These are phyloP conservation scores for Leishmania tropica DNA, from an alignment of 208 protist species.

Conservation along the genomic window DNA sequence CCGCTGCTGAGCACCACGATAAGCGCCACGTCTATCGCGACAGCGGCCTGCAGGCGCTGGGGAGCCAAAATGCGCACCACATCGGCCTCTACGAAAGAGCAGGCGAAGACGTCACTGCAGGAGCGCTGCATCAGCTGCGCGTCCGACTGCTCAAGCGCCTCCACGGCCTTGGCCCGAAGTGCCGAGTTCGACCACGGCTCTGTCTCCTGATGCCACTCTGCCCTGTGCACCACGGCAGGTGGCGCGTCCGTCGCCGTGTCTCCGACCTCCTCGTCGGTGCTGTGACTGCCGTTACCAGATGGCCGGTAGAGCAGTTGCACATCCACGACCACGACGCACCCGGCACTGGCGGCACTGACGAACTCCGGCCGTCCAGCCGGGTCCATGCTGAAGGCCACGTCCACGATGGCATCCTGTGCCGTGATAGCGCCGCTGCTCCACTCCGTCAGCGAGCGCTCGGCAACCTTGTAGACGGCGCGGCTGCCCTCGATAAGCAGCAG, in stretches of 20 bases:
- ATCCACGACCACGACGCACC: slow-evolving; percentile 53
- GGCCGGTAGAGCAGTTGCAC: slow-evolving; percentile 21
- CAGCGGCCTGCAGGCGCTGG: slow-evolving; percentile 51
- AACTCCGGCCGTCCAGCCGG: slow-evolving; percentile 67
- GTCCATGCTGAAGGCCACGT: slow-evolving; percentile 62
- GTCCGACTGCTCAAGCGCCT: slow-evolving; percentile 32
- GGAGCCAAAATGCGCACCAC: slow-evolving; percentile 68
- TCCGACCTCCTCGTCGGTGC: background rate
- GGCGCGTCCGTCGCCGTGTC: background rate
- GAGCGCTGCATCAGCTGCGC: slow-evolving; percentile 14
- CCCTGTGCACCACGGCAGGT: background rate
- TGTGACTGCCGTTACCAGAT: background rate
- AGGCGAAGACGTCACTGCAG: slow-evolving; percentile 41
- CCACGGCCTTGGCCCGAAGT: slow-evolving; percentile 36
- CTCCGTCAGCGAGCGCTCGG: slow-evolving; percentile 34
- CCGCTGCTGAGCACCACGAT: slow-evolving; percentile 62
- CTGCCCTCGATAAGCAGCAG: slow-evolving; percentile 52
- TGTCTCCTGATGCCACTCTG: background rate
- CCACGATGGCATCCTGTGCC: slow-evolving; percentile 37
- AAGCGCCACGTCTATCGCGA: slow-evolving; percentile 66
- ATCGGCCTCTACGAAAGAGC: slow-evolving; percentile 37
- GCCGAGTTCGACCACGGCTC: slow-evolving; percentile 7
- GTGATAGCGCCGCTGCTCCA: slow-evolving; percentile 39
- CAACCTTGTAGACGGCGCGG: slow-evolving; percentile 34
- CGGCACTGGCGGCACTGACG: slow-evolving; percentile 45